Evolutionary conservation across 169 alveolate species (phyloP).

Genomic region (Plasmodium inui): DNA sequence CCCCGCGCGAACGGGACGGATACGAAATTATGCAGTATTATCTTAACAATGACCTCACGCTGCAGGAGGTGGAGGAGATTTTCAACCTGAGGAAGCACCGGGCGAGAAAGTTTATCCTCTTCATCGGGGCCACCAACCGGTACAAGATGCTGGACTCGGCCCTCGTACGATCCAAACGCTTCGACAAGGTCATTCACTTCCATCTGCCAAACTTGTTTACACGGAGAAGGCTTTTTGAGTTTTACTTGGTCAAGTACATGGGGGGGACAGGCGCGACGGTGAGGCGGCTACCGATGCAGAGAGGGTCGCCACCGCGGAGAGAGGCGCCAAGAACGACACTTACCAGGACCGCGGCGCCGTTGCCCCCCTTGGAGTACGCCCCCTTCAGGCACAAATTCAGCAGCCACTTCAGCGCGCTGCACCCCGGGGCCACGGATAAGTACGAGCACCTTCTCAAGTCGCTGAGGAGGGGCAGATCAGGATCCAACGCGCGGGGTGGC

Average conservation of each 20-base stretch:
- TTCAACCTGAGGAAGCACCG: constrained; percentile 42
- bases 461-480: background rate
- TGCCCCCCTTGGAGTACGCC: background rate
- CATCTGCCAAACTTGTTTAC: constrained; percentile 38
- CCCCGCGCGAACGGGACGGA: background rate
- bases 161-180: constrained; percentile 43
- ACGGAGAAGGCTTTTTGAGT: constrained; percentile 23
- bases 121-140: constrained; percentile 72
- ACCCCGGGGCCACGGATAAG: background rate
- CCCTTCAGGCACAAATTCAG: background rate
- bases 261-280: background rate
- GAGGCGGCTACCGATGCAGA: background rate
- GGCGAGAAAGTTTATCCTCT: constrained; percentile 20
- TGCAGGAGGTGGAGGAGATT: constrained; percentile 38
- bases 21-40: constrained; percentile 64
- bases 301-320: background rate
- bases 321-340: too few species aligned
- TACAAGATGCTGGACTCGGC: constrained; percentile 50
- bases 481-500: background rate
- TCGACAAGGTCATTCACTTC: constrained; percentile 57
- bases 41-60: constrained; percentile 21
- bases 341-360: background rate
- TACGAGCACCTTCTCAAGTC: background rate
- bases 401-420: background rate
- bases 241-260: constrained; percentile 29